These are phyloP conservation scores for Psilocybe tampanensis DNA, from an alignment of 768 basidiomycete species.

Conservation along the genomic window DNA sequence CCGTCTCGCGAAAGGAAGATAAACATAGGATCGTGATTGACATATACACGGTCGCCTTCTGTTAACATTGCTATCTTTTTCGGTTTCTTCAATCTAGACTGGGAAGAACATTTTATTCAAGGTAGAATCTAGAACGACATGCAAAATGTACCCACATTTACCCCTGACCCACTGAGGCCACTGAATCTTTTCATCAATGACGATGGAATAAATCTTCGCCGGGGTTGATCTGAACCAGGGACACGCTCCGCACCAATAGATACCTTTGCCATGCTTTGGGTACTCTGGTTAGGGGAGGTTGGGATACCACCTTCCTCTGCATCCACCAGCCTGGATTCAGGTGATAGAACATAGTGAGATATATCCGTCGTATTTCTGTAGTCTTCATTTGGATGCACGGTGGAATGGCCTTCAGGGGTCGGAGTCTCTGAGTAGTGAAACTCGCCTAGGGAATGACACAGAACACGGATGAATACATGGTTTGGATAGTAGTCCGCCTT, in stretches of 20 bases:
- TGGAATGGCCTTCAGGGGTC: neutral
- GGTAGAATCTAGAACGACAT: neutral
- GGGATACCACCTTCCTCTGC: conserved; percentile 11
- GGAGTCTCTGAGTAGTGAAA: neutral
- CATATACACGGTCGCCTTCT: conserved; percentile 55
- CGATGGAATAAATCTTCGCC: neutral
- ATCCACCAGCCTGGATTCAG: neutral
- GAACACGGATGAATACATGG: conserved; percentile 65
- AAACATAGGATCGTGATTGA: conserved; percentile 61
- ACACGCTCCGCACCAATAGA: neutral
- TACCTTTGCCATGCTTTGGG: neutral
- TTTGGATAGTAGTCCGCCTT: conserved; percentile 51
- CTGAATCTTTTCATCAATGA: conserved; percentile 22
- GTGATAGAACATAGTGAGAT: neutral
- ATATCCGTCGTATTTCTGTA: neutral
- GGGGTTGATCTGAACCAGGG: neutral
- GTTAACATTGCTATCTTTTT: conserved; percentile 32
- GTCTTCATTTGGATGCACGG: neutral
- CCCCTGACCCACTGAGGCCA: conserved; percentile 28
- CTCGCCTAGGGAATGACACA: conserved; percentile 47
- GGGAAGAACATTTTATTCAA: neutral
- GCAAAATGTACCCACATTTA: conserved; percentile 18
- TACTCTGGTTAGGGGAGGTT: neutral
- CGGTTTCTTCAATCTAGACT: conserved; percentile 25
- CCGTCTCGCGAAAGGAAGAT: conserved; percentile 67